Conservation (phyloP, 345 rosid species). For the Gossypium mustelinum region DNA sequence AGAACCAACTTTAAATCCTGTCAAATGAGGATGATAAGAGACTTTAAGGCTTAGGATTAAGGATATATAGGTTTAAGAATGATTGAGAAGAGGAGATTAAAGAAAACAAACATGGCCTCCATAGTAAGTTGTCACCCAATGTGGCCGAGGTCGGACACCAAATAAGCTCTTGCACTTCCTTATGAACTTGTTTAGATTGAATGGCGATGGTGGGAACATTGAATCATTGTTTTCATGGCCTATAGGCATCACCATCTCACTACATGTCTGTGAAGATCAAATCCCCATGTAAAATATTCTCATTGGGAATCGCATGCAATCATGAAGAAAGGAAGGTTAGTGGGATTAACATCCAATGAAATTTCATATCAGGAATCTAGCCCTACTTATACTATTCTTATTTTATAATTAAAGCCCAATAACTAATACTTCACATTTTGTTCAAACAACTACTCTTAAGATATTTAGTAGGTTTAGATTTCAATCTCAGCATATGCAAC, state of each 20-base stretch:
- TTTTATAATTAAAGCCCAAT: not conserved
- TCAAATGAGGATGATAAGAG: not conserved
- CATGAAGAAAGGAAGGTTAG: slow-evolving; percentile 3
- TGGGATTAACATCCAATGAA: not conserved
- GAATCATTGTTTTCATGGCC: slow-evolving; percentile 42
- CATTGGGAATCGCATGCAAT: slow-evolving; percentile 10
- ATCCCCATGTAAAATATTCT: not conserved
- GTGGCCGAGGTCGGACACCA: slow-evolving; percentile 63
- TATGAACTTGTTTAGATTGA: slow-evolving; percentile 33
- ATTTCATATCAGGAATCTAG: not conserved
- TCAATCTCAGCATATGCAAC: not conserved
- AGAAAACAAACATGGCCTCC: slow-evolving; percentile 44
- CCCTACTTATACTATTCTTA: not conserved
- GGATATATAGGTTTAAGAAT: not conserved
- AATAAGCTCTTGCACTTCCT: slow-evolving; percentile 36
- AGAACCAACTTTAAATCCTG: slow-evolving; percentile 49
- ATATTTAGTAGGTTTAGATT: not conserved
- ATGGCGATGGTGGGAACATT: slow-evolving; percentile 56
- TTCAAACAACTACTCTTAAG: no score
- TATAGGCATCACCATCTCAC: slow-evolving; percentile 59
- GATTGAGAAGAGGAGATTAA: not conserved
- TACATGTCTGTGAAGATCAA: slow-evolving; percentile 43
- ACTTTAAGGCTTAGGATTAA: not conserved
- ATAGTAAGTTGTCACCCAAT: slow-evolving; percentile 62
- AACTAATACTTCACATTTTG: fast-evolving